A percentile compares a stretch with the other conserved stretches of the same genome.
Evolutionary conservation across 495 filamentous ascomycete species (phyloP).

Genomic region (Penicillium egyptiacum): DNA sequence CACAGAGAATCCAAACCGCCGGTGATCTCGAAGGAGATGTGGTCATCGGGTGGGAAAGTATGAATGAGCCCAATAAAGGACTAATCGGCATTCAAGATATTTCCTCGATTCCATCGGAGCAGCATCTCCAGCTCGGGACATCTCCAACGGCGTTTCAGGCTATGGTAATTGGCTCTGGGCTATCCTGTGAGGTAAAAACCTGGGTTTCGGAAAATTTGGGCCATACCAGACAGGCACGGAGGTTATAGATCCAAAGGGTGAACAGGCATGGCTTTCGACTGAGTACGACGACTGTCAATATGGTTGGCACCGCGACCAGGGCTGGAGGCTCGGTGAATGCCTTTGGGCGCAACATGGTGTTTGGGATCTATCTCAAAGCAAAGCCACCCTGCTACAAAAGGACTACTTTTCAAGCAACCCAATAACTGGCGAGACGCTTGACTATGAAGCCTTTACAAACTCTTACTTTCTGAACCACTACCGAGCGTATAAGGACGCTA

Average conservation of each 20-base stretch:
- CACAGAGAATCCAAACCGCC: conserved; percentile 81
- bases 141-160: conserved; percentile 95
- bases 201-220: conserved; percentile 92
- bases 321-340: conserved; percentile 90
- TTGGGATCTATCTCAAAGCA: conserved; percentile 71
- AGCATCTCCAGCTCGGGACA: conserved; percentile 89
- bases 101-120: conserved; percentile 76
- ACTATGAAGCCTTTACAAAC: conserved; percentile 85
- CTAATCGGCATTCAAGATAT: conserved; percentile 85
- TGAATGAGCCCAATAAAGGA: conserved; percentile 93
- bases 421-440: conserved; percentile 62
- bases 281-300: conserved; percentile 84
- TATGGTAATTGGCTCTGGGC: conserved; percentile 83
- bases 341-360: conserved; percentile 96
- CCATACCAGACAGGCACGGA: conserved; percentile 85
- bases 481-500: conserved; percentile 68
- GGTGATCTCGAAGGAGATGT: conserved; percentile 84
- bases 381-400: conserved; percentile 73
- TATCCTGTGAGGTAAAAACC: conserved; percentile 81
- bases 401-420: conserved; percentile 86
- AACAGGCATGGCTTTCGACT: conserved; percentile 76
- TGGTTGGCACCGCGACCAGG: conserved; percentile 83
- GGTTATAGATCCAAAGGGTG: conserved; percentile 85
- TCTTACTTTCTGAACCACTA: conserved; percentile 86
- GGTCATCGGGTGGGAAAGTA: conserved; percentile 93